A percentile compares a stretch with the other conserved stretches of the same genome.
phyloP scores from a whole-genome alignment of 352 stramenopile genomes.

The Phytophthora constricta region DNA sequence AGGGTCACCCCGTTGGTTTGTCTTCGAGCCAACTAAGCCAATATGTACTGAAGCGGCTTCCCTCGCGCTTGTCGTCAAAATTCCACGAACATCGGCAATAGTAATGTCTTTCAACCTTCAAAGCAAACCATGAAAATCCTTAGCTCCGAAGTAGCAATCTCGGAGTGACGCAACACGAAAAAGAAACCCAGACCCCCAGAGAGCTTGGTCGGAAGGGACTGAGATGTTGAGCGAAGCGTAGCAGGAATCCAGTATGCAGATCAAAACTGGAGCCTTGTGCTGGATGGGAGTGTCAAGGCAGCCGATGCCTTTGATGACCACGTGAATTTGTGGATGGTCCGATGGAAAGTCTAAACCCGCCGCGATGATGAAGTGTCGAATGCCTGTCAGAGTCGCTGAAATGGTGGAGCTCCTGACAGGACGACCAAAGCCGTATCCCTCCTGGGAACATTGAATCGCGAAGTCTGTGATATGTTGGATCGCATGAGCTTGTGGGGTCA shows the following conservation, averaged over 20 bases:
- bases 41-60: slow-evolving; percentile 1
- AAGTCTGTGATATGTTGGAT: slow-evolving; percentile 12
- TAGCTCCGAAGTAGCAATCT: background rate
- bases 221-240: background rate
- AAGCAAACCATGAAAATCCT: background rate
- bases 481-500: background rate
- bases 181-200: slow-evolving; percentile 20
- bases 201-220: slow-evolving; percentile 11
- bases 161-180: slow-evolving; percentile 8
- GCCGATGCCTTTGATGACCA: slow-evolving; percentile 12
- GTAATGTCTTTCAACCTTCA: slow-evolving; percentile 5
- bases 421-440: slow-evolving; percentile 1
- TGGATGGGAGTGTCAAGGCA: slow-evolving; percentile 2
- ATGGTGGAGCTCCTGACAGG: background rate
- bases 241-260: slow-evolving; percentile 1
- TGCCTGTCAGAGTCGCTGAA: background rate
- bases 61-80: background rate
- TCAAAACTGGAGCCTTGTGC: slow-evolving; percentile 11
- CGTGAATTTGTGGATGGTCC: slow-evolving; percentile 11
- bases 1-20: background rate
- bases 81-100: background rate
- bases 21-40: background rate
- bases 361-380: slow-evolving; percentile 7
- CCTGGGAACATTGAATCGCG: background rate
- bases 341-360: background rate